Conservation (phyloP, 345 rosid genomes). For the Nasturtium officinale region DNA sequence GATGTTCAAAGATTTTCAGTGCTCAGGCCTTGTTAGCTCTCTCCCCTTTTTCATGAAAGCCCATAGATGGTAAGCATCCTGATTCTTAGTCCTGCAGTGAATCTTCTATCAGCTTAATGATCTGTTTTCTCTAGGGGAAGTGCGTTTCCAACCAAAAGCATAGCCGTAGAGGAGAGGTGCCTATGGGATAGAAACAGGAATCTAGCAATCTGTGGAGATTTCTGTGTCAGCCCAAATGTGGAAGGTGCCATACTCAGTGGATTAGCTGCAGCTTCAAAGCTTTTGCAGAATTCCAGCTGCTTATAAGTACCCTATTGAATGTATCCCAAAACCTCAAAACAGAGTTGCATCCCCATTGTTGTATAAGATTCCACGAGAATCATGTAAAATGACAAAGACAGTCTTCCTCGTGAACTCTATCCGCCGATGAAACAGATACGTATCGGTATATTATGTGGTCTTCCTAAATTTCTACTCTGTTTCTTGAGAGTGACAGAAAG, state of each 20-base stretch:
- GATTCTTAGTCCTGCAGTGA: constrained; percentile 1
- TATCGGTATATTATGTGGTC: constrained; percentile 17
- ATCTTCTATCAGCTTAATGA: constrained; percentile 19
- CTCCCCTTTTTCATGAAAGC: constrained; percentile 78
- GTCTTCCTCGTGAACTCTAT: constrained; percentile 26
- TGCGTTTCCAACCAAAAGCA: constrained; percentile 77
- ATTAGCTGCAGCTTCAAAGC: constrained; percentile 71
- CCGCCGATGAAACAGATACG: constrained; percentile 11
- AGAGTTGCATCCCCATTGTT: neutral
- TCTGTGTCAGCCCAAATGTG: constrained; percentile 76
- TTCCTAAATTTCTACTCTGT: constrained; percentile 2
- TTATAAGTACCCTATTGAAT: constrained; percentile 32
- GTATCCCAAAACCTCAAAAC: neutral
- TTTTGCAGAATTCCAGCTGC: constrained; percentile 50
- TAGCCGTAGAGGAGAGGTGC: constrained; percentile 73
- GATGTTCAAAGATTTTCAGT: constrained; percentile 64
- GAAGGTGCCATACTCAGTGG: constrained; percentile 90
- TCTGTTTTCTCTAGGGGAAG: constrained; percentile 64
- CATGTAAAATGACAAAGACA: constrained; percentile 6
- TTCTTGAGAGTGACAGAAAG: constrained; percentile 14
- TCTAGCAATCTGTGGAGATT: constrained; percentile 79
- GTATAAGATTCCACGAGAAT: constrained; percentile 16
- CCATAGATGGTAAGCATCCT: constrained; percentile 72
- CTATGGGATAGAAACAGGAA: constrained; percentile 63
- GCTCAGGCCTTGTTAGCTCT: constrained; percentile 56